Base-by-base conservation (phyloP, 2,329 filamentous ascomycete species). In the Elsinoe perseae region DNA sequence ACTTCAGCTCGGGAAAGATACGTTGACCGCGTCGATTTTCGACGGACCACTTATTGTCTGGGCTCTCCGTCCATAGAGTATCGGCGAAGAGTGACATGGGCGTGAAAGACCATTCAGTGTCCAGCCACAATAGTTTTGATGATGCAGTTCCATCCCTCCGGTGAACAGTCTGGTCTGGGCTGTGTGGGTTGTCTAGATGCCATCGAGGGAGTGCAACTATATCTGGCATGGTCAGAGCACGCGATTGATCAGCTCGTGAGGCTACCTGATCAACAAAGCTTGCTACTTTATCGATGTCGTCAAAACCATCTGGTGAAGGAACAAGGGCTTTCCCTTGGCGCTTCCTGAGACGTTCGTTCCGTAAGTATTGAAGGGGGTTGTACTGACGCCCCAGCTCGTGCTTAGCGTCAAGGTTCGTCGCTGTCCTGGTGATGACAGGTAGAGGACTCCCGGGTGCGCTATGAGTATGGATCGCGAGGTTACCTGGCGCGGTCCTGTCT, bases 281-380 rank as follows among this genome's bases (percentile, higher is more conserved):
- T 53, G 80, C 81, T 6, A 95, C 88, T 44, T 76, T 80, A 2
- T 80, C 76, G 1, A 88, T 75, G 68, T 96, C 84, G 36, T 81
- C 78, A 74, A 95, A 97, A 1, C 87, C 88, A 62, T 87, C 84
- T 1, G 78, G 77, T 60, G 89, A 83, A 14, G 87, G 83, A 64
- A 93, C 82, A 30, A 95, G 84, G 0, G 80, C 72, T 61, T 81
- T 84, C 38, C 88, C 81, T 71, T 95, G 88, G 14, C 91, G 81
- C 23, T 86, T 85, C 60, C 93, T 80, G 10, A 93, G 81, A 67
- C 91, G 92, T 48, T 92, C 81, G 66, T 98, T 97, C 18, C 93
- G 85, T 56, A 97, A 87, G 63, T 89, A 89, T 69, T 97, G 93
- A 21, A 98, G 73, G 3, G 92, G 93, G 67, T 98, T 95, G 68